Evolutionary conservation across 768 basidiomycete genomes (phyloP).

Genomic region (Termitomyces sp.): DNA sequence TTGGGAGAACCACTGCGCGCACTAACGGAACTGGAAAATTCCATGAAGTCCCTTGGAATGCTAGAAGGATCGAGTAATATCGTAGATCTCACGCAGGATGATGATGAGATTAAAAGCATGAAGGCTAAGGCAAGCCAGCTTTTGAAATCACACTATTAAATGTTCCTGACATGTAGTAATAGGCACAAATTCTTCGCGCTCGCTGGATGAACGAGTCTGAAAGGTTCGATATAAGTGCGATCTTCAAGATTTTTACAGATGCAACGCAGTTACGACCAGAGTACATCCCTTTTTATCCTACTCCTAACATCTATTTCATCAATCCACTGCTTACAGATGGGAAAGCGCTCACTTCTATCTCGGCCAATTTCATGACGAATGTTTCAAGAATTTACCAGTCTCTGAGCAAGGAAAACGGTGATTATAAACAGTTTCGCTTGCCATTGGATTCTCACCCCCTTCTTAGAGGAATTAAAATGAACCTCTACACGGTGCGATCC

Average conservation of each 20-base stretch:
- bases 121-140: constrained; percentile 61
- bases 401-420: constrained; percentile 45
- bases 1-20: constrained; percentile 81
- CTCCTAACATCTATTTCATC: constrained; percentile 3
- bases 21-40: constrained; percentile 79
- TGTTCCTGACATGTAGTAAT: neutral
- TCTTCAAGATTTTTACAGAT: constrained; percentile 53
- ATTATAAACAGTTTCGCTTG: neutral
- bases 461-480: constrained; percentile 58
- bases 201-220: constrained; percentile 93
- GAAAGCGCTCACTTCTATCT: constrained; percentile 85
- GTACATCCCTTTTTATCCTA: constrained; percentile 27
- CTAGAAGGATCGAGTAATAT: constrained; percentile 35
- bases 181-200: constrained; percentile 79
- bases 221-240: constrained; percentile 61
- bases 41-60: constrained; percentile 51
- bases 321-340: constrained; percentile 40
- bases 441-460: neutral
- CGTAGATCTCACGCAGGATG: constrained; percentile 56
- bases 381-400: constrained; percentile 48
- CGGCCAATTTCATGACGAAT: constrained; percentile 85
- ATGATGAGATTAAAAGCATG: constrained; percentile 43
- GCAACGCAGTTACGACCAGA: constrained; percentile 46
- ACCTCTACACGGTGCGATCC: constrained; percentile 55
- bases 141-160: neutral